Conservation (phyloP, 352 stramenopile species). For the Globisporangium splendens region DNA sequence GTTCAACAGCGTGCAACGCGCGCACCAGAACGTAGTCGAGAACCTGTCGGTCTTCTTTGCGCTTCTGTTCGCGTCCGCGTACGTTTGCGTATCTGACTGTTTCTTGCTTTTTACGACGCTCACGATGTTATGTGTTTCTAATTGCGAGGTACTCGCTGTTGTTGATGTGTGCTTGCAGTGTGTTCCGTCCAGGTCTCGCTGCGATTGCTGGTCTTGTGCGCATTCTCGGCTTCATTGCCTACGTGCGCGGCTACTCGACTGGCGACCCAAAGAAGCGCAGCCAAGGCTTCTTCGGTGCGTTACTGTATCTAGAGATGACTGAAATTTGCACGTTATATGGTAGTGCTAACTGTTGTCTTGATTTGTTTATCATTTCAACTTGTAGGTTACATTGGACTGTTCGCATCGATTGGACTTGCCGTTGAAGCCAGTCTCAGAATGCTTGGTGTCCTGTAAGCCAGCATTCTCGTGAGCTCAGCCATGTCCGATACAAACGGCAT, state of each 20-base stretch:
- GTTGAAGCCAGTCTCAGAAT: slow-evolving; percentile 32
- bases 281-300: slow-evolving; percentile 57
- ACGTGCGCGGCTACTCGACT: slow-evolving; percentile 60
- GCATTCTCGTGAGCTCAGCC: not conserved
- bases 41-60: slow-evolving; percentile 60
- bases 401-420: slow-evolving; percentile 27
- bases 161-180: slow-evolving; percentile 19
- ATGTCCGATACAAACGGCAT: too few species aligned
- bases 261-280: slow-evolving; percentile 60
- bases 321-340: not conserved
- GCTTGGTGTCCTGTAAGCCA: slow-evolving; percentile 20
- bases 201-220: slow-evolving; percentile 54
- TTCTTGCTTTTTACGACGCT: too few species aligned
- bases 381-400: slow-evolving; percentile 51
- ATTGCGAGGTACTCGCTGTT: not conserved
- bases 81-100: not conserved
- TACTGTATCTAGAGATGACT: not conserved
- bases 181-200: slow-evolving; percentile 56
- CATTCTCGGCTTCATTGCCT: slow-evolving; percentile 56
- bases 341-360: not conserved
- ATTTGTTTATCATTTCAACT: not conserved
- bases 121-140: not conserved
- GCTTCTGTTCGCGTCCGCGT: slow-evolving; percentile 1
- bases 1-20: slow-evolving; percentile 91
- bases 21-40: slow-evolving; percentile 91